Conservation (phyloP, 352 stramenopile genomes). For the Peronospora destructor region DNA sequence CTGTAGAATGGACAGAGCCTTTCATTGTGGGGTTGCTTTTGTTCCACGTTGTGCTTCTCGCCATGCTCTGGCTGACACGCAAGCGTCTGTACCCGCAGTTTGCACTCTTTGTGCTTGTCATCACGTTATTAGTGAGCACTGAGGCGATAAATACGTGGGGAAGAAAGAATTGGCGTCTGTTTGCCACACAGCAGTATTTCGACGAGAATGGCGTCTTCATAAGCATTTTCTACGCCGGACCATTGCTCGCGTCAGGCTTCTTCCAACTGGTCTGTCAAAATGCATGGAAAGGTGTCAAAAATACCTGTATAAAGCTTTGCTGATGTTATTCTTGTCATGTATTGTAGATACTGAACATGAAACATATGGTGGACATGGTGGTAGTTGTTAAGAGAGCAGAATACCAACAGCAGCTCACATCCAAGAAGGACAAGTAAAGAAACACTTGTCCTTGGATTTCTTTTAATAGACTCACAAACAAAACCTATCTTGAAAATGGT, state of each 20-base stretch:
- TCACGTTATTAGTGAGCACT: constrained; percentile 44
- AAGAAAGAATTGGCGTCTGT: constrained; percentile 43
- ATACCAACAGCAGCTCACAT: constrained; percentile 43
- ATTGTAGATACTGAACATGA: constrained; percentile 63
- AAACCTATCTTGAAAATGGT: constrained; percentile 21
- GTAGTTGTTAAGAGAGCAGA: constrained; percentile 72
- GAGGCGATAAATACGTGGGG: constrained; percentile 66
- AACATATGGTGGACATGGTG: constrained; percentile 73
- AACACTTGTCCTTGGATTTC: too few relatives aligned
- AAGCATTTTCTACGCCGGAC: constrained; percentile 72
- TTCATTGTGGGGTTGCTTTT: constrained; percentile 52
- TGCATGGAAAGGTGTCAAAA: constrained; percentile 1
- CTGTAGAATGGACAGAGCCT: constrained; percentile 73
- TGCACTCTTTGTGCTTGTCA: constrained; percentile 57
- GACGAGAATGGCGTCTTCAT: constrained; percentile 76
- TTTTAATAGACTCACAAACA: constrained; percentile 9
- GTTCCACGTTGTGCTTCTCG: constrained; percentile 53
- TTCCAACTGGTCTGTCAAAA: constrained; percentile 53
- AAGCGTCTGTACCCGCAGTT: constrained; percentile 52
- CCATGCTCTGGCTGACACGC: constrained; percentile 46
- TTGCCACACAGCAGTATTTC: constrained; percentile 83
- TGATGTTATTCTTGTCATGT: constrained; percentile 1
- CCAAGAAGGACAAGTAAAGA: constrained; percentile 44
- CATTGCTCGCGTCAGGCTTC: constrained; percentile 67
- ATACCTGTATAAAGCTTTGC: background rate